These are phyloP conservation scores for Penicillium cataractarum DNA, from an alignment of 495 filamentous ascomycete genomes.

Conservation along the genomic window DNA sequence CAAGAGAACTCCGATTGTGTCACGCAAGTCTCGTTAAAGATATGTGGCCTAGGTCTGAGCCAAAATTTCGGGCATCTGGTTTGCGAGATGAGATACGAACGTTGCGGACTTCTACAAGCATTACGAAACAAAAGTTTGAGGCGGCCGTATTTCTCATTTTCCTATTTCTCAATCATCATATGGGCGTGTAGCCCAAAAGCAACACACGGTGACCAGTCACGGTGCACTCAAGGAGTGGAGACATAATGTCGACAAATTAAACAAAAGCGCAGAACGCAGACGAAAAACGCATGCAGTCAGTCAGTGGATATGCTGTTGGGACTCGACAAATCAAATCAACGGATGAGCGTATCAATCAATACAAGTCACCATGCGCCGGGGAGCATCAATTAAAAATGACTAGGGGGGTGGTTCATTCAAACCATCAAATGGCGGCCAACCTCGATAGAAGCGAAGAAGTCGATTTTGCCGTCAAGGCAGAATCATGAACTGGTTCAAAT, in stretches of 20 bases:
- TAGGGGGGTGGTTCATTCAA: conserved; percentile 32
- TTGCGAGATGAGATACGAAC: not conserved
- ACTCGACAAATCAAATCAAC: conserved; percentile 18
- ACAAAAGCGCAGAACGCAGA: conserved; percentile 5
- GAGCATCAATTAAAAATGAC: conserved; percentile 33
- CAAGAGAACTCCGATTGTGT: not conserved
- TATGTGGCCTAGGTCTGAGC: not conserved
- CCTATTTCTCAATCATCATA: conserved; percentile 37
- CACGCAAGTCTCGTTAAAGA: not conserved
- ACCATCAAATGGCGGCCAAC: conserved; percentile 47
- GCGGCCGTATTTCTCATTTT: conserved; percentile 52
- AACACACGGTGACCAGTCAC: conserved; percentile 6
- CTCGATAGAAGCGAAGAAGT: conserved; percentile 47
- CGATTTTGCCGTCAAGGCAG: conserved; percentile 33
- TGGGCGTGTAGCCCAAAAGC: conserved; percentile 10
- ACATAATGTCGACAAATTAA: conserved; percentile 22
- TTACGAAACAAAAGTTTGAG: conserved; percentile 29
- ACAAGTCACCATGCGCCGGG: conserved; percentile 25
- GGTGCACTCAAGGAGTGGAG: conserved; percentile 23
- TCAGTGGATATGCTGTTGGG: conserved; percentile 23
- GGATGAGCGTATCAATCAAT: conserved; percentile 27
- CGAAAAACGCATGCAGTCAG: conserved; percentile 22
- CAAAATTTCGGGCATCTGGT: not conserved
- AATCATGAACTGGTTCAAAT: conserved; percentile 22
- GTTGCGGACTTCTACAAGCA: not conserved